phyloP scores from a whole-genome alignment of 768 basidiomycete species.

The Termitomyces sp. region DNA sequence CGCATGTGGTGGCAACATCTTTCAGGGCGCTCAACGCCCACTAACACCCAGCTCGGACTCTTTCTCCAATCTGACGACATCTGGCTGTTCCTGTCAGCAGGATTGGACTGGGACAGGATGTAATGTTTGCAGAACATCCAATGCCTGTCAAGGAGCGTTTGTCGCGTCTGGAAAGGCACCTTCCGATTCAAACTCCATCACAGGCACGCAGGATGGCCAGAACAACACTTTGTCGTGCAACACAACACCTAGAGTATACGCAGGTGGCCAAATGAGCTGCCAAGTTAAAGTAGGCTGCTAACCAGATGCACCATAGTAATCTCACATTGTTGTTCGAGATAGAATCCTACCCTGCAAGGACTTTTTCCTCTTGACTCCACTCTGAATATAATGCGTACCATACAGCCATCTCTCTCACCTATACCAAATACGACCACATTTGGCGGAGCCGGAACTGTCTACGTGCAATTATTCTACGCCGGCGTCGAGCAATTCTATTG shows the following conservation, averaged over 20 bases:
- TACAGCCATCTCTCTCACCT: constrained; percentile 67
- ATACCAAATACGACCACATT: constrained; percentile 57
- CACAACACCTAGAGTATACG: constrained; percentile 62
- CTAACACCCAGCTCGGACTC: constrained; percentile 37
- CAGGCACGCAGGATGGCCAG: constrained; percentile 25
- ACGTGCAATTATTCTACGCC: constrained; percentile 72
- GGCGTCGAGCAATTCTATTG: constrained; percentile 90
- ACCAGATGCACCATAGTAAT: background rate
- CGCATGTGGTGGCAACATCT: constrained; percentile 78
- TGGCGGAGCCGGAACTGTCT: constrained; percentile 46
- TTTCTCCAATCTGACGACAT: constrained; percentile 60
- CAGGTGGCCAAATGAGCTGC: constrained; percentile 83
- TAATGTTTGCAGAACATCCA: constrained; percentile 68
- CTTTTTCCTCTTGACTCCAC: constrained; percentile 68
- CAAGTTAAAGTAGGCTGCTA: constrained; percentile 61
- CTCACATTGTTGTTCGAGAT: background rate
- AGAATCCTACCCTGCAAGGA: constrained; percentile 84
- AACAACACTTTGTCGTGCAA: constrained; percentile 77
- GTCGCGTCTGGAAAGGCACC: constrained; percentile 33
- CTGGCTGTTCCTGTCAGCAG: constrained; percentile 61
- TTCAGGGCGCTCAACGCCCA: constrained; percentile 60
- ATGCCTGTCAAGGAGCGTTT: constrained; percentile 66
- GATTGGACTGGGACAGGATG: constrained; percentile 80
- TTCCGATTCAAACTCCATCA: constrained; percentile 23
- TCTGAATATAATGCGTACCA: constrained; percentile 75